These are phyloP conservation scores for Cerioporus squamosus DNA, from an alignment of 1,284 basidiomycete genomes.

Conservation along the genomic window DNA sequence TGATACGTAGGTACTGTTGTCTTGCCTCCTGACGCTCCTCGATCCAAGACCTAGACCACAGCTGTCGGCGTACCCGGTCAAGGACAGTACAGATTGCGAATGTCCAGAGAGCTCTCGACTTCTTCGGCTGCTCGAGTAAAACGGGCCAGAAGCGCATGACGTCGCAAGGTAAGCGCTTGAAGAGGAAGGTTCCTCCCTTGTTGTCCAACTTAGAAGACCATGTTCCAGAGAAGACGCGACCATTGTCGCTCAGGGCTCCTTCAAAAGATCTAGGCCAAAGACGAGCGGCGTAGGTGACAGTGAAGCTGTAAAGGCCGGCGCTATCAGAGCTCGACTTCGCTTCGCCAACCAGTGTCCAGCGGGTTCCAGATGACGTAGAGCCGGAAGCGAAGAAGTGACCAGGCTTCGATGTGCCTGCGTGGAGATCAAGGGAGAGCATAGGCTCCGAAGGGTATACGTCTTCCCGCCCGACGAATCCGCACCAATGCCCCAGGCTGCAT, in stretches of 20 bases:
- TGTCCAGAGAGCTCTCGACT: slow-evolving; percentile 11
- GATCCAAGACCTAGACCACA: not conserved
- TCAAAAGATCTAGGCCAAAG: slow-evolving; percentile 7
- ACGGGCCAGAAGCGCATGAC: slow-evolving; percentile 10
- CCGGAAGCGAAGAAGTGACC: slow-evolving; percentile 10
- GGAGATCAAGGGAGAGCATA: slow-evolving; percentile 10
- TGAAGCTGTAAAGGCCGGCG: slow-evolving; percentile 11
- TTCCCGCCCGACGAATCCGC: slow-evolving; percentile 8
- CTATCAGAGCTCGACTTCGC: slow-evolving; percentile 3
- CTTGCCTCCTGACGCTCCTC: slow-evolving; percentile 9
- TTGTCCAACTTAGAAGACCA: slow-evolving; percentile 11
- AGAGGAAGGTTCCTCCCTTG: slow-evolving; percentile 9
- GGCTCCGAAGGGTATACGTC: slow-evolving; percentile 10
- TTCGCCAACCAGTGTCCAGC: slow-evolving; percentile 8
- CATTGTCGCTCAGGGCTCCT: slow-evolving; percentile 10
- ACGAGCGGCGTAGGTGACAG: slow-evolving; percentile 7
- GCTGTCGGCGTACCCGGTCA: slow-evolving; percentile 6
- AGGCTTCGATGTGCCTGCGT: not conserved
- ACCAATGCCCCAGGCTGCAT: slow-evolving; percentile 15
- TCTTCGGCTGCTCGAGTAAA: not conserved
- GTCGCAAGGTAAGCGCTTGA: slow-evolving; percentile 12
- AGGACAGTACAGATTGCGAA: slow-evolving; percentile 6
- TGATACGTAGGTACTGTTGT: slow-evolving; percentile 11
- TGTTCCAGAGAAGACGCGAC: slow-evolving; percentile 10
- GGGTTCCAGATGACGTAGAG: slow-evolving; percentile 4